These are phyloP conservation scores for Physaria fendleri DNA, from an alignment of 345 rosid genomes.

Conservation along the genomic window DNA sequence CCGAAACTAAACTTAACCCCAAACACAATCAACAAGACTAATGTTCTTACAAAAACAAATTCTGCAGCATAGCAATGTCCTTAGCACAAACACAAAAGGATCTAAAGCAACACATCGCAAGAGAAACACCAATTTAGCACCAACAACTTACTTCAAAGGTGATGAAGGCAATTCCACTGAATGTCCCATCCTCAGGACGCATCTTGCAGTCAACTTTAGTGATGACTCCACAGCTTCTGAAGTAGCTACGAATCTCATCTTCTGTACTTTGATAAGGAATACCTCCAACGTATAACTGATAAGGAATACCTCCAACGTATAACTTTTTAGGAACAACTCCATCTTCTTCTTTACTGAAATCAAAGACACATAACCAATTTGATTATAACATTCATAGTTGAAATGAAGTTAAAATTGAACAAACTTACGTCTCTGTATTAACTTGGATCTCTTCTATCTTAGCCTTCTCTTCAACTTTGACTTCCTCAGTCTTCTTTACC, in stretches of 20 bases:
- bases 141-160: constrained; percentile 52
- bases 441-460: constrained; percentile 21
- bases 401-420: background rate
- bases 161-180: constrained; percentile 81
- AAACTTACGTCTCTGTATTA: constrained; percentile 26
- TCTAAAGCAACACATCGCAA: background rate
- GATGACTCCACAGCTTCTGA: constrained; percentile 74
- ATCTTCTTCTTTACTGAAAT: constrained; percentile 44
- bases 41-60: background rate
- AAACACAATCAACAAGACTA: background rate
- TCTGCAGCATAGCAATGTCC: background rate
- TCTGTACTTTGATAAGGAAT: constrained; percentile 80
- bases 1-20: background rate
- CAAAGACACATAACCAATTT: background rate
- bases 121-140: background rate
- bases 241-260: constrained; percentile 79
- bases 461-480: constrained; percentile 17
- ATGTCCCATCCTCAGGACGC: constrained; percentile 81
- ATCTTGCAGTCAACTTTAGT: constrained; percentile 73
- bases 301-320: constrained; percentile 51
- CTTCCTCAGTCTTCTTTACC: constrained; percentile 26
- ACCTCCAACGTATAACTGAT: constrained; percentile 78
- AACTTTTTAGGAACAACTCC: constrained; percentile 48
- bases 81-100: background rate
- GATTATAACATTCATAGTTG: background rate